Percentiles rank a stretch among this genome's conserved stretches.
Conservation (phyloP, 352 stramenopile species). For the Phytopythium cucurbitacearum region DNA sequence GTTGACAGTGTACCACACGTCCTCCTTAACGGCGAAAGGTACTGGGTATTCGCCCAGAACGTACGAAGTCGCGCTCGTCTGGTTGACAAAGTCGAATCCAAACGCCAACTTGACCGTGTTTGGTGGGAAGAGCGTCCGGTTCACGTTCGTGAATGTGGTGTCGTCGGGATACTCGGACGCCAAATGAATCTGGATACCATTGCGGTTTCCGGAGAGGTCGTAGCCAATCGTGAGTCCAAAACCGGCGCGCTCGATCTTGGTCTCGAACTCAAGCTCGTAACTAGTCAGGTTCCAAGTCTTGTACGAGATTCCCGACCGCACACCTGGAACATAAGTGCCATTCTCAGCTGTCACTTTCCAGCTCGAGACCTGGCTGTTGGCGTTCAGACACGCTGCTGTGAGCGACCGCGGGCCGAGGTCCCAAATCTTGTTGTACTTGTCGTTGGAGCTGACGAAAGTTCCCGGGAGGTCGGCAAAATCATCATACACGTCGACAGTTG, state of each 20-base stretch:
- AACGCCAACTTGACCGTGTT: slow-evolving; percentile 21
- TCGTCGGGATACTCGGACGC: slow-evolving; percentile 23
- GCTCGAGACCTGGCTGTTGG: slow-evolving; percentile 16
- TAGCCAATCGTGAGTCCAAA: slow-evolving; percentile 18
- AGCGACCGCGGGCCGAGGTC: slow-evolving; percentile 16
- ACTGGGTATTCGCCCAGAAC: slow-evolving; percentile 27
- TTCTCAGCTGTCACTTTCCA: slow-evolving; percentile 23
- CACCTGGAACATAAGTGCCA: slow-evolving; percentile 22
- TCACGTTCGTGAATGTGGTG: slow-evolving; percentile 22
- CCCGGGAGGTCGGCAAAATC: slow-evolving; percentile 16
- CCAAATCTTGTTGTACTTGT: slow-evolving; percentile 33
- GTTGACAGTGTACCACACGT: slow-evolving; percentile 57
- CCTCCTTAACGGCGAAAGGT: slow-evolving; percentile 73
- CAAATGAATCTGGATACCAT: slow-evolving; percentile 28
- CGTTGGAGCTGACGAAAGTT: slow-evolving; percentile 24
- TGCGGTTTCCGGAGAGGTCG: slow-evolving; percentile 23
- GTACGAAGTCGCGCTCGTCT: slow-evolving; percentile 24
- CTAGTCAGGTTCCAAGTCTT: slow-evolving; percentile 23
- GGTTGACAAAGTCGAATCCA: slow-evolving; percentile 24
- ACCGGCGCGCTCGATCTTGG: slow-evolving; percentile 21
- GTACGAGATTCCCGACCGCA: slow-evolving; percentile 21
- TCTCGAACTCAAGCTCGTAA: slow-evolving; percentile 25
- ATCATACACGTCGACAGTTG: slow-evolving; percentile 22
- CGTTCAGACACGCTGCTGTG: slow-evolving; percentile 22
- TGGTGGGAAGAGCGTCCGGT: slow-evolving; percentile 24